Evolutionary conservation across 192 early-diverging fungal species (phyloP).

Genomic region (Gryganskiella cystojenkinii): DNA sequence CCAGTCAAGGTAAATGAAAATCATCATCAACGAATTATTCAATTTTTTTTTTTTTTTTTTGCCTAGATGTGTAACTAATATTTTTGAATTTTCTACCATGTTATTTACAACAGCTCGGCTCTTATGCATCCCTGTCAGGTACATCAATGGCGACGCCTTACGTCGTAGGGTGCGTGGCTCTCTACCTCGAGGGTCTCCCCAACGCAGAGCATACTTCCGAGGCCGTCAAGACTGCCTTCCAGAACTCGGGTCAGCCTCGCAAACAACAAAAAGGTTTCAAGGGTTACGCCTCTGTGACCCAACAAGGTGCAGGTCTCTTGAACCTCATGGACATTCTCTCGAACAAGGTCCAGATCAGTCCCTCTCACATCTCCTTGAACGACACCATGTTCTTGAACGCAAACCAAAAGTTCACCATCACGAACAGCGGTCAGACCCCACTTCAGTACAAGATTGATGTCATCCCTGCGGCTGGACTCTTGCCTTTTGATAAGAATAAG

Average conservation of each 20-base stretch:
- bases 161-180: conserved; percentile 50
- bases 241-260: conserved; percentile 41
- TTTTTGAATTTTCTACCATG: no score
- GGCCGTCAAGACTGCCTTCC: conserved; percentile 50
- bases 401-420: conserved; percentile 51
- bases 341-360: conserved; percentile 60
- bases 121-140: conserved; percentile 64
- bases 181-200: conserved; percentile 44
- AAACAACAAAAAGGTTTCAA: conserved; percentile 18
- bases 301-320: conserved; percentile 80
- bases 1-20: conserved; percentile 57
- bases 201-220: conserved; percentile 24
- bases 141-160: conserved; percentile 80
- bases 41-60: conserved; percentile 41
- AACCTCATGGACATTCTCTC: conserved; percentile 72
- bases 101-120: conserved; percentile 62
- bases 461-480: conserved; percentile 37
- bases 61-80: no score
- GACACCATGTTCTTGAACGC: conserved; percentile 54
- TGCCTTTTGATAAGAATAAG: conserved; percentile 45
- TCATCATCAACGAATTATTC: no score
- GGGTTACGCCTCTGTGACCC: conserved; percentile 60
- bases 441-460: conserved; percentile 44
- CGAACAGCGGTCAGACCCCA: conserved; percentile 41
- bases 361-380: conserved; percentile 67